These are phyloP conservation scores for Phalaenopsis hybrid DNA, from an alignment of 116 monocot species.

Conservation along the genomic window DNA sequence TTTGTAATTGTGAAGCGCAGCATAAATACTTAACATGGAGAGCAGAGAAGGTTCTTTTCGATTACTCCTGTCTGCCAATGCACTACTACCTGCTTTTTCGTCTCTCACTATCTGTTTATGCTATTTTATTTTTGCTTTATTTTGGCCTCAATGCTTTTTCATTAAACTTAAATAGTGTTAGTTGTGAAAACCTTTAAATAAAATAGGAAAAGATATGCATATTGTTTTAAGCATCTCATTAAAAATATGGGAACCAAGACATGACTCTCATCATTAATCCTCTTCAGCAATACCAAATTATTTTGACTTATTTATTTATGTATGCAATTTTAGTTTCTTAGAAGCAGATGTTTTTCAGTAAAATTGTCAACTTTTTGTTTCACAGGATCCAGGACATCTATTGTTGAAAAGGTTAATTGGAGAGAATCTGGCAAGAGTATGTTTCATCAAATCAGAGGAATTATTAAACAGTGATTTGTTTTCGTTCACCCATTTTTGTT, in stretches of 20 bases:
- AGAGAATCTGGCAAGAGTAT: slow-evolving; percentile 25
- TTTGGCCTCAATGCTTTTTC: not conserved
- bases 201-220: not conserved
- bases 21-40: slow-evolving; percentile 95
- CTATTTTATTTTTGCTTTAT: not conserved
- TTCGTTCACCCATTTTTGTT: not conserved
- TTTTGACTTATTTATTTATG: not conserved
- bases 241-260: not conserved
- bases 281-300: not conserved
- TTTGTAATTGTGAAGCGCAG: slow-evolving; percentile 68
- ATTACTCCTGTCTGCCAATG: not conserved
- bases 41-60: slow-evolving; percentile 65
- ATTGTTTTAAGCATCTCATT: not conserved
- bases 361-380: not conserved
- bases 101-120: not conserved
- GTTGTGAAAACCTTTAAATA: not conserved
- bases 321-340: not conserved
- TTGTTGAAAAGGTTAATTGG: slow-evolving; percentile 68
- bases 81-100: not conserved
- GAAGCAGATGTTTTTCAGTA: not conserved
- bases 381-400: slow-evolving; percentile 85
- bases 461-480: not conserved
- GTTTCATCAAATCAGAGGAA: not conserved
- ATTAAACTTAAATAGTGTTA: not conserved
- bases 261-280: not conserved